These are phyloP conservation scores for Hanseniaspora uvarum DNA, from an alignment of 1,139 yeast species.

Conservation along the genomic window DNA sequence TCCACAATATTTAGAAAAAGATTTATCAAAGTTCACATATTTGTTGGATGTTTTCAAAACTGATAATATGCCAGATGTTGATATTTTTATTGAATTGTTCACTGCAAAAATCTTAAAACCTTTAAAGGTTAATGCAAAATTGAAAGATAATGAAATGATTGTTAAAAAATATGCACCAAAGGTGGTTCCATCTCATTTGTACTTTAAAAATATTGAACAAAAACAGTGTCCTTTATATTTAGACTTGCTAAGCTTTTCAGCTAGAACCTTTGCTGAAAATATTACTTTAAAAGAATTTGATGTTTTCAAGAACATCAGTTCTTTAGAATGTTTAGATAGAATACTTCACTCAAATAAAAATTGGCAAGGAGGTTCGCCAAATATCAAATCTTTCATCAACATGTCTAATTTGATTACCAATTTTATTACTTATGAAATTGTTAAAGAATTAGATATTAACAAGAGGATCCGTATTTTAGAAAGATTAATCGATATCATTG, in stretches of 20 bases:
- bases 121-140: conserved; percentile 1
- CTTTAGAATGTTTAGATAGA: conserved; percentile 67
- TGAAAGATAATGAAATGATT: conserved; percentile 7
- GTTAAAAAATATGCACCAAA: conserved; percentile 5
- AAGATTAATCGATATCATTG: conserved; percentile 74
- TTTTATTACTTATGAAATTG: conserved; percentile 70
- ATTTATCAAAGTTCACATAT: conserved; percentile 44
- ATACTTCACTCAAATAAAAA: conserved; percentile 69
- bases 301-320: conserved; percentile 55
- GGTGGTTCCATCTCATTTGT: conserved; percentile 21
- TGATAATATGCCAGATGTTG: conserved; percentile 39
- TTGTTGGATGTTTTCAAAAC: conserved; percentile 46
- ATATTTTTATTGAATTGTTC: conserved; percentile 28
- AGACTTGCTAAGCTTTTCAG: conserved; percentile 58
- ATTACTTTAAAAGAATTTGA: conserved; percentile 69
- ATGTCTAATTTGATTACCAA: conserved; percentile 81
- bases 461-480: conserved; percentile 62
- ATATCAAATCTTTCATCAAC: conserved; percentile 57
- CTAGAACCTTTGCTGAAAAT: conserved; percentile 73
- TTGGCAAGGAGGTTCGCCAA: conserved; percentile 41
- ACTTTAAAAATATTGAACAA: conserved; percentile 27
- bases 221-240: conserved; percentile 19
- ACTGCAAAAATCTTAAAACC: conserved; percentile 22
- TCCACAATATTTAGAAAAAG: conserved; percentile 47
- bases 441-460: conserved; percentile 50